Base-by-base conservation (phyloP, 306 rosid genomes). In the Pyrus betulifolia region DNA sequence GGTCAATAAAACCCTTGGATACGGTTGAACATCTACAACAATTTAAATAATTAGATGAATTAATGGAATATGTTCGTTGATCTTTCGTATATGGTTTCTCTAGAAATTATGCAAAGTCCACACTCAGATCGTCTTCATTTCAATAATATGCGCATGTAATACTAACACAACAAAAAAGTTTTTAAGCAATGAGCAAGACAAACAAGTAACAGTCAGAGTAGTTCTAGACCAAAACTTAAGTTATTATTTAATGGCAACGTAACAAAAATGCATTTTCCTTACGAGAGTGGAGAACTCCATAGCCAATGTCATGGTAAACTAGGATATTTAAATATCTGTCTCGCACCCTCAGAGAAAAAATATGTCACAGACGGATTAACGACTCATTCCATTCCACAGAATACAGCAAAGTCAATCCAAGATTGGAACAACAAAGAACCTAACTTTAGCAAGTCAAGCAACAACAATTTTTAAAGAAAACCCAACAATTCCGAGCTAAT, bases 301-400 rank as follows among this genome's bases (percentile, higher is more conserved):
- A 90, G 71, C 98, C 98, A 77, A 91, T 83, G 80, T 93, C 96
- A 85, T 90, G 98, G 86, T 85, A 80, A 76, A 86, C 94, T 69
- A 70, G 81, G 63, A 74, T 80, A 68, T 85, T 81, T 52, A 67
- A 42, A 80, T 82, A 82, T 74, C 72, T 85, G 75, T 89, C 85
- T 76, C 74, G 89, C 58, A 67, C 75, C 61, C 86, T 80, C 85
- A 87, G 81, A 55, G 86, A 85, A 85, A 93, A 87, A 27, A 91
- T 88, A 83, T 88, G 92, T 55, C 75, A 86, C 51, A 93, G 84
- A 62, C 98, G 94, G 82, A 71, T 84, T 28, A 86, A 81, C 64
- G 95, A 93, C 72, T 87, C 92, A 78, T 87, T 74, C 98, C 94
- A 74, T 77, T 81, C 67, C 74, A 72, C 79, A 11, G 51, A 65